Conservation (phyloP, 441 rosid species). For the Erodium texanum region DNA sequence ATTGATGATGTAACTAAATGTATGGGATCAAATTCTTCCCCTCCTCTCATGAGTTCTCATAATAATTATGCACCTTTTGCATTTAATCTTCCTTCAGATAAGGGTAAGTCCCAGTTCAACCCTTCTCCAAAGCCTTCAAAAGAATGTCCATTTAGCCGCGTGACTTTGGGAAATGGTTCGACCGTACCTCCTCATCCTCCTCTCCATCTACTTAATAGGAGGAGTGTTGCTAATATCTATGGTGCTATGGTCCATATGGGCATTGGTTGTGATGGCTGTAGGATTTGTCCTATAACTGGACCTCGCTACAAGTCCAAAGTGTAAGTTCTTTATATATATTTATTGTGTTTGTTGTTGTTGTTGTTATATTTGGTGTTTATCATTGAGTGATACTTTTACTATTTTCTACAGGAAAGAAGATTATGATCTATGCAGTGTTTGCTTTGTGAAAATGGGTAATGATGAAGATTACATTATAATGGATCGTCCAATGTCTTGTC, state of each 20-base stretch:
- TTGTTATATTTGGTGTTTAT: neutral
- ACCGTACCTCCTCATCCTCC: constrained; percentile 15
- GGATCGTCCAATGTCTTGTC: constrained; percentile 44
- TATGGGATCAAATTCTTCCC: constrained; percentile 9
- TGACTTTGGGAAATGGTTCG: constrained; percentile 22
- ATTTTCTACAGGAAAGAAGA: constrained; percentile 49
- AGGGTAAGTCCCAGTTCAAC: too few species aligned
- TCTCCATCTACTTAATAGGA: constrained; percentile 20
- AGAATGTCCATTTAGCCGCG: constrained; percentile 55
- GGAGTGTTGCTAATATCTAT: constrained; percentile 3
- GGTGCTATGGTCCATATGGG: constrained; percentile 63
- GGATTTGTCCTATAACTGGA: constrained; percentile 76
- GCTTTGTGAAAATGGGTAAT: constrained; percentile 61
- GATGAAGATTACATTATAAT: constrained; percentile 50
- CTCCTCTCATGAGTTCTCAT: constrained; percentile 15
- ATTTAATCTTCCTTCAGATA: too few species aligned
- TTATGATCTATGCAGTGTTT: constrained; percentile 81
- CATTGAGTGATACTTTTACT: neutral
- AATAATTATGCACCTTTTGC: too few species aligned
- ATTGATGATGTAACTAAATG: neutral
- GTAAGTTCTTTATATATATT: constrained; percentile 34
- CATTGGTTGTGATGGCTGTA: constrained; percentile 81
- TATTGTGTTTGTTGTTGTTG: neutral
- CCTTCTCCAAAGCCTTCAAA: too few species aligned
- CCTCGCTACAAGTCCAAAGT: constrained; percentile 79